Base-by-base conservation (phyloP, 345 rosid genomes). In the Dipteronia sinensis region DNA sequence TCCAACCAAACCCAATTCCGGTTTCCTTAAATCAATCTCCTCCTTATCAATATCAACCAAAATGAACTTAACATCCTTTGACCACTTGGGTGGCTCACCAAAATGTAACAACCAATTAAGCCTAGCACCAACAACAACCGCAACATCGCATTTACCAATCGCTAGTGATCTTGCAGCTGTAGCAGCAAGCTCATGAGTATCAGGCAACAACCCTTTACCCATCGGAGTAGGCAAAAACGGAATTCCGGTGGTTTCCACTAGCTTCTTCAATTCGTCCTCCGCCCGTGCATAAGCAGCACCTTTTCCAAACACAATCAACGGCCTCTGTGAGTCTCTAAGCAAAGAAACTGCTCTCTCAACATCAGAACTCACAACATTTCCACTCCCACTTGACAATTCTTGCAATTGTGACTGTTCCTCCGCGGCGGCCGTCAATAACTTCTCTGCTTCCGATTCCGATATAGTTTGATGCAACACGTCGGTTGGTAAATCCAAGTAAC, bases 201-300 rank as follows among this genome's bases (percentile, higher is more conserved):
- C 99, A 10, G 96, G 90, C 83, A 96, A 81, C 86, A 96, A 74
- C n/a, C 99, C 99, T 86, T 96, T 96, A 38, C 99, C 99, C 99
- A 94, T 94, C 1, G 99, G 98, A 25, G 99, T 94, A 0, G 99
- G 98, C 80, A 94, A 80, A 80, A 96, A 96, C 0, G 99, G 99
- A 56, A 94, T 90, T 55, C 97, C 94, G 1, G 97, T 92, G 15
- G 75, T 79, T 63, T 92, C 95, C 49, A 96, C 91, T 6, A 94
- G 80, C 85, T 85, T 85, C 90, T 79, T 92, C 78, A 96, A 49
- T 76, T 92, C 95, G 61, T 80, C 82, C 85, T 96, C 98, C 0
- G 97, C 97, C 71, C 90, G 72, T 1, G 95, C 91, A 83, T 86
- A 90, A 29, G 98, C 98, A 0, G 99, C 99, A 1, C 98, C 99